Evolutionary conservation across 2,329 filamentous ascomycete genomes (phyloP).

Genomic region (Verticillium albo-atrum): DNA sequence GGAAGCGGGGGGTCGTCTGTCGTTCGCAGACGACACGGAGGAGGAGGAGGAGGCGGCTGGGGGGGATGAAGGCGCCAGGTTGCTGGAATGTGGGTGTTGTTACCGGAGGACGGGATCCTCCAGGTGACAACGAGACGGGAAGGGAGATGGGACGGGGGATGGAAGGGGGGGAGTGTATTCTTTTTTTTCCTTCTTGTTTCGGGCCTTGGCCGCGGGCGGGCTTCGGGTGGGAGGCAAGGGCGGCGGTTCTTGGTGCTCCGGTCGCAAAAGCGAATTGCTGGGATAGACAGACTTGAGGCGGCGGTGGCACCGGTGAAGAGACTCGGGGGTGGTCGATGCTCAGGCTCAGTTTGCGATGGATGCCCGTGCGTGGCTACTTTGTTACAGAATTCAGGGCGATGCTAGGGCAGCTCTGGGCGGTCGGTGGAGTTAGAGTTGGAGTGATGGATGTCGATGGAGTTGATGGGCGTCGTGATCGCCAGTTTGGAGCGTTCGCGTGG

Average conservation of each 20-base stretch:
- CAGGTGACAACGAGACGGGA: slow-evolving; percentile 11
- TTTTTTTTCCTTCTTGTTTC: not conserved
- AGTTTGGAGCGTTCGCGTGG: not conserved
- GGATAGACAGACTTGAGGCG: not conserved
- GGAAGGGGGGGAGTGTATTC: not conserved
- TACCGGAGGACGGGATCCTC: slow-evolving; percentile 13
- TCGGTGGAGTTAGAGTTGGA: not conserved
- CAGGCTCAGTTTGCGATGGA: not conserved
- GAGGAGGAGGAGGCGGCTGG: slow-evolving; percentile 5
- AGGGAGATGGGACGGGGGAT: not conserved
- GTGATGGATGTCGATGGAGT: not conserved
- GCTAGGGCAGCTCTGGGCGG: not conserved
- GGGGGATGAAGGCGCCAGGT: slow-evolving; percentile 12
- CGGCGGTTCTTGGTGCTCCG: not conserved
- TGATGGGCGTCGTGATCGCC: not conserved
- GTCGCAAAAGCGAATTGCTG: not conserved
- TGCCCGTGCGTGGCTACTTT: not conserved
- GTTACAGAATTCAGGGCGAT: not conserved
- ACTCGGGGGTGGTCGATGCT: not conserved
- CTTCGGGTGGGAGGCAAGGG: not conserved
- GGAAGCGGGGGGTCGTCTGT: slow-evolving; percentile 17
- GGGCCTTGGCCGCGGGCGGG: not conserved
- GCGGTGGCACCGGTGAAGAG: not conserved
- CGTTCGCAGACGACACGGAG: slow-evolving; percentile 17
- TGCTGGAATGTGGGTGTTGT: slow-evolving; percentile 12